Base-by-base conservation (phyloP, 805 yeast species). In the Lipomyces spencermartinsiae region DNA sequence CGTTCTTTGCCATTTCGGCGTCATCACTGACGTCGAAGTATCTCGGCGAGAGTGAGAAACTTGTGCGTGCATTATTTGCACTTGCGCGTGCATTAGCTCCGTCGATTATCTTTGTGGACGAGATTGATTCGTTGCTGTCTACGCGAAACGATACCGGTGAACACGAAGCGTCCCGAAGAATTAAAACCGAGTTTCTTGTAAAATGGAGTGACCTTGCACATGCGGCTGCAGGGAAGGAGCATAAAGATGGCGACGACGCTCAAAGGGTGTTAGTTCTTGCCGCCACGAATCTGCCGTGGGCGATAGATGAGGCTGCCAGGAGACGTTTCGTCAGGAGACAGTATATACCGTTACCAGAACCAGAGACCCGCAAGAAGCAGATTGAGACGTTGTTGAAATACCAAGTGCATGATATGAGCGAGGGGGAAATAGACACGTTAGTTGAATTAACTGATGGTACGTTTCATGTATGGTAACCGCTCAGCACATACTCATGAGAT, bases 211-310 rank as follows among this genome's bases (percentile, higher is more conserved):
- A 93, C 66, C 82, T 95, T 58, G 91, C 95, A 57, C 88, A 91
- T 62, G 97, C 98, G 0, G 91, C 97, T 64, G 86, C 96, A 71
- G 92, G 92, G 0, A 84, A 87, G 61, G 89, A 87, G 60, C 65
- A 60, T 34, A 76, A 81, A 6, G 80, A 83, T 14, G 83, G 82
- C 58, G 77, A 74, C 25, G 80, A 80, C 55, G 79, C 78, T 5
- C 87, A 86, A 61, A 82, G 98, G 63, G 98, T 94, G 2, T 81
- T 95, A 51, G 96, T 94, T 2, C 80, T 95, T 54, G 98, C 97
- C 0, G 98, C 98, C 1, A 94, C 98, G 0, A 95, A 94, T 77
- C 78, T 94, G 69, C 99, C 99, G 0, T 94, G 99, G 99, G 90
- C 92, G 1, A 93, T 91, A 69, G 99, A 94, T 78, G 98, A 95